Base-by-base conservation (phyloP, 352 stramenopile species). In the Thraustochytrium sp. region DNA sequence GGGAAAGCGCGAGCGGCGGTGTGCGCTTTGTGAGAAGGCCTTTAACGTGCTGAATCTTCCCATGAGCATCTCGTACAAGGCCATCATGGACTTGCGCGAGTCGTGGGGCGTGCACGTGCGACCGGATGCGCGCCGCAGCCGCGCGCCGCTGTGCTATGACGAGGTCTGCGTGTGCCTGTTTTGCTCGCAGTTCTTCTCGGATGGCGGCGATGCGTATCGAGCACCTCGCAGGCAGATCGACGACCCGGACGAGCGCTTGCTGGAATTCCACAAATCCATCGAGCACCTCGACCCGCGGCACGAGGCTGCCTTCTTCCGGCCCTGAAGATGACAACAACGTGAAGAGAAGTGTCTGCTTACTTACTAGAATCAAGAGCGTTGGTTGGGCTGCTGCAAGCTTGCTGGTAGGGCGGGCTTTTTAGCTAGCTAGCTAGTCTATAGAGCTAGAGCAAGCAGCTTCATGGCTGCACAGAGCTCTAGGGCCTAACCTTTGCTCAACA, bases 101-200 rank as follows among this genome's bases (percentile, higher is more conserved):
- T 59, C 49, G 8, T 85, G 62, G 62, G 48, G 42, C 5, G 78
- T 61, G 2, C 63, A 85, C 48, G 44, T 73, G 44, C 31, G 44
- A n/a, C 36, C 26, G 4, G 26, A 59, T 46, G 63, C 55, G 2
- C 34, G 48, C 9, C 23, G n/a, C 18, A 29, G 26, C 34, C 49
- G 54, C 8, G 78, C 78, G n/a, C 68, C 68, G 31, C 73, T 49
- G 42, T 53, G 62, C 3, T 85, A 85, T 48, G 78, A 85, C 44
- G 31, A 82, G 64, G 64, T 85, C n/a, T 23, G 63, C n/a, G 78
- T 85, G 18, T 85, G 78, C 48, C 26, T 72, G 31, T 37, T 85
- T 9, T 85, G 78, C 65, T 53, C 78, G 18, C 78, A 85, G 63
- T 85, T 85, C 56, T 85, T 85, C 44, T 11, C 18, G n/a, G n/a